A percentile compares a stretch with the other conserved stretches of the same genome.
Conservation (phyloP, 2,329 filamentous ascomycete species). For the Aspergillus pseudonomiae region DNA sequence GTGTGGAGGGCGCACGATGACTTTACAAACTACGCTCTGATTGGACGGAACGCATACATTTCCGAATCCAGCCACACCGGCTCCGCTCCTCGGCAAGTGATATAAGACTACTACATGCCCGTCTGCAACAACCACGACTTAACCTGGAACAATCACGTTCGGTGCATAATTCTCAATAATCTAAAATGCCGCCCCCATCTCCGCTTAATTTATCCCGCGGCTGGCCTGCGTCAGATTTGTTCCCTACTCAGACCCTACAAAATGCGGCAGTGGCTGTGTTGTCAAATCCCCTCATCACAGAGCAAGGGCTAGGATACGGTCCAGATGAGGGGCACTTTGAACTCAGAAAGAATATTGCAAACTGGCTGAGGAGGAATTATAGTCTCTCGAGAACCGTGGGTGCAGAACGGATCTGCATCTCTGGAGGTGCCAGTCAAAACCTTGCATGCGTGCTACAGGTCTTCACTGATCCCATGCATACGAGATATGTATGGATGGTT, state of each 20-base stretch:
- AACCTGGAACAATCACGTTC: not conserved
- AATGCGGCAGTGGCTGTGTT: constrained; percentile 64
- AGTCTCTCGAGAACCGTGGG: constrained; percentile 45
- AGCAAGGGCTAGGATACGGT: constrained; percentile 73
- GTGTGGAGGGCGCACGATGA: not conserved
- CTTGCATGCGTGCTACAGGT: constrained; percentile 75
- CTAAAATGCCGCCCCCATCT: not conserved
- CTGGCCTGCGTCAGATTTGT: constrained; percentile 57
- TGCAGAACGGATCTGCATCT: constrained; percentile 72
- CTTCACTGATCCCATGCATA: constrained; percentile 77
- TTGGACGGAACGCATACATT: constrained; percentile 23
- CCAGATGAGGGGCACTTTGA: constrained; percentile 73
- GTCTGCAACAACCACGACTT: not conserved
- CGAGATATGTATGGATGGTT: constrained; percentile 75
- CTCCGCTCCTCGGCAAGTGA: not conserved
- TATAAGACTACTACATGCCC: not conserved
- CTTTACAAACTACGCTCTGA: constrained; percentile 1
- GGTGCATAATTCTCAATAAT: not conserved
- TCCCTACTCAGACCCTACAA: constrained; percentile 66
- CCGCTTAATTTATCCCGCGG: constrained; percentile 45
- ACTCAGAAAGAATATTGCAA: constrained; percentile 67
- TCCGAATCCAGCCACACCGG: constrained; percentile 11
- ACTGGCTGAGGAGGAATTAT: constrained; percentile 70
- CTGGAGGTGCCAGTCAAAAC: constrained; percentile 82
- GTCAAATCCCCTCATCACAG: constrained; percentile 58